Evolutionary conservation across 768 basidiomycete genomes (phyloP), one percentile per base, ranked within the genome.

Genomic region (Boletus tylopilopsis): DNA sequence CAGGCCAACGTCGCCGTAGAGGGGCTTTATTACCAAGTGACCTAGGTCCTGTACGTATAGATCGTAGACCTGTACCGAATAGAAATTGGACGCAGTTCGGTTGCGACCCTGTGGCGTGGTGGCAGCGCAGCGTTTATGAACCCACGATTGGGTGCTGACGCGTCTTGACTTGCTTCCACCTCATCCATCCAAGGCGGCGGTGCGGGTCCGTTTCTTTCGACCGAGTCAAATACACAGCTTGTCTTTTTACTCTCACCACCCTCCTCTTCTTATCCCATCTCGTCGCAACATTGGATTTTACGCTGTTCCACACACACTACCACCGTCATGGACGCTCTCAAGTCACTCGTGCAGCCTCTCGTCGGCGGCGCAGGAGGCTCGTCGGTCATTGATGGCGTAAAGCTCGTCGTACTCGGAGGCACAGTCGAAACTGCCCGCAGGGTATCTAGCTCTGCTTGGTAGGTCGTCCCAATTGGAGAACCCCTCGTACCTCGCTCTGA

Each of bases 371-470:
- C 76, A 63, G 84, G 80, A 43, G 80, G 83, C 57, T 86, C 84
- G 23, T 88, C 86, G 42, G 81, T 90, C 74, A 79, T 92, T 68
- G 89, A 92, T 63, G 90, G 88, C 56, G 84, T 90, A 76, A 92
- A 92, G 72, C 86, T 91, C 64, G 90, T 92, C 70, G 87, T 91
- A 38, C 76, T 92, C 43, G 89, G 89, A 50, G 89, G 89, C 49
- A 90, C 90, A 2, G 90, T 92, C 50, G 89, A 91, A 71, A 92
- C 89, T 0, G 89, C 89, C 0, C 76, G 89, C 60, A 74, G 89
- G 54, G 81, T 90, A 27, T 87, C 87, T 19, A 88, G 87, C 68
- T 84, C 86, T 49, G 89, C 86, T 37, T 91, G 90, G 89, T 86
- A 62, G 52, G 79, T 49, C 29, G 29, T 10, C 42, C 23, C 54